A percentile compares a stretch with the other conserved stretches of the same genome.
phyloP scores from a whole-genome alignment of 352 stramenopile species.

The Globisporangium abappressorium region DNA sequence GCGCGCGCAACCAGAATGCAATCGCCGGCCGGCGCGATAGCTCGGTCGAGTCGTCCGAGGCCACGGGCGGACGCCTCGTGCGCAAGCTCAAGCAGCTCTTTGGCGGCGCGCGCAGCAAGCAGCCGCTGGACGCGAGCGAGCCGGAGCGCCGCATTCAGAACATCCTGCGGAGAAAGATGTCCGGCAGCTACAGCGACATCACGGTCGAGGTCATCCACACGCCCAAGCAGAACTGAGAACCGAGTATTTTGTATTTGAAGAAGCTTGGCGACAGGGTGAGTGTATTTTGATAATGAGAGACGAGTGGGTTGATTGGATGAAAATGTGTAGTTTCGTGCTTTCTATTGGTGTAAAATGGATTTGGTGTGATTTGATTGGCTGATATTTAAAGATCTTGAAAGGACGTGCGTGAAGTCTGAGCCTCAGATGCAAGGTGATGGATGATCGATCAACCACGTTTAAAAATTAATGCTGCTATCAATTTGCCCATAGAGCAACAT shows the following conservation, averaged over 20 bases:
- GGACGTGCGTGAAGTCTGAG: neutral
- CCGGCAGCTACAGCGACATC: conserved; percentile 81
- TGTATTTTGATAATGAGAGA: conserved; percentile 1
- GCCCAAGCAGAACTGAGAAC: conserved; percentile 33
- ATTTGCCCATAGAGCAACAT: neutral
- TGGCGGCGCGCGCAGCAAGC: conserved; percentile 16
- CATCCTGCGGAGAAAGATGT: conserved; percentile 58
- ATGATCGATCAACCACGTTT: neutral
- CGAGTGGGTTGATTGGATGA: neutral
- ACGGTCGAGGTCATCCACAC: conserved; percentile 67
- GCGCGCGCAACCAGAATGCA: conserved; percentile 46
- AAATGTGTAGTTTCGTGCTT: neutral
- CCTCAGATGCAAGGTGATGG: neutral
- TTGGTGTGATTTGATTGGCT: conserved; percentile 5
- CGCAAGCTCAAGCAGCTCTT: conserved; percentile 46
- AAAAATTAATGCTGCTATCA: neutral
- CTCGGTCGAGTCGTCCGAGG: conserved; percentile 34
- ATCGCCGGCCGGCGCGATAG: conserved; percentile 42
- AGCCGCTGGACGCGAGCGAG: conserved; percentile 40
- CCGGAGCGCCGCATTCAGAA: conserved; percentile 74
- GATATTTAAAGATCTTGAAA: conserved; percentile 12
- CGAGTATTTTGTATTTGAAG: neutral
- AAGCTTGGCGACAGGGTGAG: neutral
- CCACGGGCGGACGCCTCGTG: conserved; percentile 36
- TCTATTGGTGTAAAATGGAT: conserved; percentile 4